phyloP scores from a whole-genome alignment of 805 yeast genomes.

The Candida railenensis region DNA sequence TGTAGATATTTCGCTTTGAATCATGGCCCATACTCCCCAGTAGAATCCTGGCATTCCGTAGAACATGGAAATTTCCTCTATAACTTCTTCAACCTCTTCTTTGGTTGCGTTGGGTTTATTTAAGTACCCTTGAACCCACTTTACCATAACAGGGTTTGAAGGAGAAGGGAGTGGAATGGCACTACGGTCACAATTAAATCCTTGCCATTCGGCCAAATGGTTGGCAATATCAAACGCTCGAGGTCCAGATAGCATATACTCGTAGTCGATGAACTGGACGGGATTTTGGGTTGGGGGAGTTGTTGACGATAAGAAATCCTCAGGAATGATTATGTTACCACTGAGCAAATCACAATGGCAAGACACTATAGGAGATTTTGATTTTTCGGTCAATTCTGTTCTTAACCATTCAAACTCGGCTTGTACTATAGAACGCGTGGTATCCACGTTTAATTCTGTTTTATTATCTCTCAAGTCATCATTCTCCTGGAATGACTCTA shows the following conservation, averaged over 20 bases:
- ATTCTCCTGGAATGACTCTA: constrained; percentile 36
- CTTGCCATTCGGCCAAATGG: constrained; percentile 81
- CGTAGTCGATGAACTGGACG: constrained; percentile 66
- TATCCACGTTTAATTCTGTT: constrained; percentile 13
- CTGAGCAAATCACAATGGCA: constrained; percentile 71
- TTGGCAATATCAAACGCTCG: constrained; percentile 74
- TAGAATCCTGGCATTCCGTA: constrained; percentile 83
- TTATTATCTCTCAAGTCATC: constrained; percentile 5
- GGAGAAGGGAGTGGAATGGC: constrained; percentile 55
- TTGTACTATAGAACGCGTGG: constrained; percentile 37
- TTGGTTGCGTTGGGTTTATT: constrained; percentile 25
- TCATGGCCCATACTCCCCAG: constrained; percentile 85
- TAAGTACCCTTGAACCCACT: constrained; percentile 62
- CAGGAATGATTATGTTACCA: constrained; percentile 70
- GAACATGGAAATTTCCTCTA: constrained; percentile 56
- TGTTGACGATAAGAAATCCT: constrained; percentile 17
- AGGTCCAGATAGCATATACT: constrained; percentile 70
- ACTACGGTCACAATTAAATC: constrained; percentile 65
- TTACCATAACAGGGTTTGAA: constrained; percentile 43
- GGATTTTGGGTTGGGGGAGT: constrained; percentile 30
- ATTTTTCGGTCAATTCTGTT: constrained; percentile 27
- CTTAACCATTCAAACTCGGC: constrained; percentile 59
- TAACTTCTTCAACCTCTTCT: constrained; percentile 41
- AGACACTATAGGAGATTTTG: constrained; percentile 55
- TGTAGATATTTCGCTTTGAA: constrained; percentile 64